phyloP scores from a whole-genome alignment of 306 rosid species.

The Sesbania bispinosa region DNA sequence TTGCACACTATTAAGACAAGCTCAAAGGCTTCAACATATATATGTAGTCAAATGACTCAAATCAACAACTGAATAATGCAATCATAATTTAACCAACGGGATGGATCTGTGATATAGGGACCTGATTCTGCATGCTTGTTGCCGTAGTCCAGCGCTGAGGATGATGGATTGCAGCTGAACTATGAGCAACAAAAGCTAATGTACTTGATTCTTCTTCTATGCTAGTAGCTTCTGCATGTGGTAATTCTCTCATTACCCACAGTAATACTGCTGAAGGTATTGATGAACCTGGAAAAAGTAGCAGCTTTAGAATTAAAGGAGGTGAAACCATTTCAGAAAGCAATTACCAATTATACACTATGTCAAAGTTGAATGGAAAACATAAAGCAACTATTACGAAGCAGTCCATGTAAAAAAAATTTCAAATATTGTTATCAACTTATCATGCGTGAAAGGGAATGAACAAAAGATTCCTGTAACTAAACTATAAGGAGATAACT shows the following conservation, averaged over 20 bases:
- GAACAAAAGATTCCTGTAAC: slow-evolving; percentile 11
- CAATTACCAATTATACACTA: not conserved
- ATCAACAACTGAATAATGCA: not conserved
- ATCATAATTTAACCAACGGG: slow-evolving; percentile 10
- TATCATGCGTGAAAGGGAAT: not conserved
- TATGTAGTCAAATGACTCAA: not conserved
- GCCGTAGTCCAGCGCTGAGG: slow-evolving; percentile 72
- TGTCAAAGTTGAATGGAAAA: slow-evolving; percentile 6
- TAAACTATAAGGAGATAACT: slow-evolving; percentile 5
- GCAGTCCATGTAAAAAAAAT: not conserved
- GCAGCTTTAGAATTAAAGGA: slow-evolving; percentile 22
- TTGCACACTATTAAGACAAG: not conserved
- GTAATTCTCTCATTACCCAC: slow-evolving; percentile 90
- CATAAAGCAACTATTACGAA: not conserved
- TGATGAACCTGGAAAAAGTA: slow-evolving; percentile 64
- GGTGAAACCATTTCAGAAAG: slow-evolving; percentile 12
- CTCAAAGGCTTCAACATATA: slow-evolving; percentile 2
- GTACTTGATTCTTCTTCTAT: slow-evolving; percentile 55
- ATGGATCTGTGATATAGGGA: slow-evolving; percentile 28
- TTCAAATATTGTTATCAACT: not conserved
- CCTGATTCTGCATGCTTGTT: slow-evolving; percentile 69
- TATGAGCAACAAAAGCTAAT: slow-evolving; percentile 54
- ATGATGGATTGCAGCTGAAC: slow-evolving; percentile 42
- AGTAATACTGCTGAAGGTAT: slow-evolving; percentile 73
- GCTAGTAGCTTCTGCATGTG: slow-evolving; percentile 44